Evolutionary conservation across 2,329 filamentous ascomycete species (phyloP).

Genomic region (Pseudogymnoascus sp.): DNA sequence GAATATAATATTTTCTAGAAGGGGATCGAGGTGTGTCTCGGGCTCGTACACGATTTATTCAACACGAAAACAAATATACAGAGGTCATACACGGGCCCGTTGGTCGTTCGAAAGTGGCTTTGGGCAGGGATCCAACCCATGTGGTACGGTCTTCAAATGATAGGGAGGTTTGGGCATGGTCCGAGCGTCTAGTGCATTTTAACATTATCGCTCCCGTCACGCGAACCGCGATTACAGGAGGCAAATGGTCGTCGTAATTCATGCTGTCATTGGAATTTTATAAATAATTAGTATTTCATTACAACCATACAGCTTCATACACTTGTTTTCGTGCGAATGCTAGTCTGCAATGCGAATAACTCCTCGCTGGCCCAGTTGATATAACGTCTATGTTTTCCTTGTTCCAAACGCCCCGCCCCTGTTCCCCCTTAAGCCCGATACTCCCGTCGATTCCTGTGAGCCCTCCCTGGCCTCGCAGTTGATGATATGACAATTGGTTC

Average conservation of each 20-base stretch:
- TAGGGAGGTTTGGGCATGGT: constrained; percentile 4
- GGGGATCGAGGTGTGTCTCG: neutral
- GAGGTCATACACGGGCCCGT: constrained; percentile 5
- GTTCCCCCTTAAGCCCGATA: constrained; percentile 1
- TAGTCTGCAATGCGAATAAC: neutral
- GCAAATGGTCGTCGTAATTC: neutral
- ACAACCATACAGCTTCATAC: constrained; percentile 2
- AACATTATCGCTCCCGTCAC: neutral
- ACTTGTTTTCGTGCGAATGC: neutral
- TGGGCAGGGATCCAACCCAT: constrained; percentile 5
- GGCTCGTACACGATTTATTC: neutral
- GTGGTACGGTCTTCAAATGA: neutral
- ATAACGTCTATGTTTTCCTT: neutral
- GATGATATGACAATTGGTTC: constrained; percentile 5
- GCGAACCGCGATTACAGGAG: neutral
- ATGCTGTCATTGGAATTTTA: neutral
- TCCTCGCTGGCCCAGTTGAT: neutral
- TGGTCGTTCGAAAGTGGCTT: constrained; percentile 4
- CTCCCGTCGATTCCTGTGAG: constrained; percentile 9
- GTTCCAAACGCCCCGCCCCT: neutral
- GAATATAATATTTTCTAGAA: neutral
- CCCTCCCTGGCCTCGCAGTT: neutral
- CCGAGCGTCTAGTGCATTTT: neutral
- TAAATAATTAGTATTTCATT: neutral
- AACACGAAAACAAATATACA: neutral